Percentiles rank a stretch among this genome's conserved stretches.
phyloP scores from a whole-genome alignment of 257 asterid species.

The Solanum phureja region DNA sequence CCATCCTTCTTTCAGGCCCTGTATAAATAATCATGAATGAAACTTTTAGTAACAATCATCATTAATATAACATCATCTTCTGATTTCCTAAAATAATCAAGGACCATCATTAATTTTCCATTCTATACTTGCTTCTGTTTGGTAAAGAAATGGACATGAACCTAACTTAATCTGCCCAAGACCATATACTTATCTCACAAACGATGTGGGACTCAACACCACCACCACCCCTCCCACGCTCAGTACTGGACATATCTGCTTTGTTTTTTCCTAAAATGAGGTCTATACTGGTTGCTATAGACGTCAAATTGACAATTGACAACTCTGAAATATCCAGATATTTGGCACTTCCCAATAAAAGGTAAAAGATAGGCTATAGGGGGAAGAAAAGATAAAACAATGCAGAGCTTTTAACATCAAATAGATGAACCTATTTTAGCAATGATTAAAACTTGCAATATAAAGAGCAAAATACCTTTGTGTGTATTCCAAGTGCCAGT shows the following conservation, averaged over 20 bases:
- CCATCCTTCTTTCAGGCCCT: slow-evolving; percentile 91
- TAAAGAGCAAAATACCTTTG: slow-evolving; percentile 38
- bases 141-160: background rate
- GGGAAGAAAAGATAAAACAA: background rate
- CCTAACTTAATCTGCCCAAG: background rate
- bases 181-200: background rate
- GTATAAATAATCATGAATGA: slow-evolving; percentile 2
- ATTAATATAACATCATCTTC: background rate
- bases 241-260: background rate
- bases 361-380: background rate
- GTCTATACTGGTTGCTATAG: background rate
- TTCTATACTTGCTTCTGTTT: background rate
- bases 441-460: background rate
- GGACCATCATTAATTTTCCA: background rate
- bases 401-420: background rate
- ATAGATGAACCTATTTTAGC: background rate
- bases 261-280: background rate
- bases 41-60: background rate
- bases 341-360: background rate
- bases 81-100: background rate
- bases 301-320: background rate
- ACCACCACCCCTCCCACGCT: background rate
- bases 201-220: background rate
- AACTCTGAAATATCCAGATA: background rate
- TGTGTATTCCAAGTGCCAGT: slow-evolving; percentile 77